phyloP scores from a whole-genome alignment of 257 asterid genomes.

The Scutellaria barbata region DNA sequence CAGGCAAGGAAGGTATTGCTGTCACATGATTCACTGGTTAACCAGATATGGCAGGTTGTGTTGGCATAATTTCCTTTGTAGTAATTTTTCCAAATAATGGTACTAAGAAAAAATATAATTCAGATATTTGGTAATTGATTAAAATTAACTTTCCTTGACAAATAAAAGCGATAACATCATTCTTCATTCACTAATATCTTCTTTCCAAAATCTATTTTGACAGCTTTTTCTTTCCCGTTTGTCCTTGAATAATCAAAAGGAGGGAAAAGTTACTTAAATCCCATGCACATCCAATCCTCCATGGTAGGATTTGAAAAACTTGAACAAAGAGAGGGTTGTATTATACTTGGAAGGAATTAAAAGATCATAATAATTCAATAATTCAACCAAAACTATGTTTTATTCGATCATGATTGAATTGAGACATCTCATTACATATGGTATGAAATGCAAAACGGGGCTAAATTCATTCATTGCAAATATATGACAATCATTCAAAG shows the following conservation, averaged over 20 bases:
- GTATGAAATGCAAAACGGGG: too few relatives aligned
- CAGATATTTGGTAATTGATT: slow-evolving; percentile 1
- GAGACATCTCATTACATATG: too few relatives aligned
- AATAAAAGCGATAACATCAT: neutral
- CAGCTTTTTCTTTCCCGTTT: neutral
- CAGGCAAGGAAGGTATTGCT: neutral
- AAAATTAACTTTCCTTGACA: neutral
- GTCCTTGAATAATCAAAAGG: neutral
- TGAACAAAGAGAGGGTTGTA: too few relatives aligned
- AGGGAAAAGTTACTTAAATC: neutral
- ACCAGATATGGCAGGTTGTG: neutral
- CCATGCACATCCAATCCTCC: neutral
- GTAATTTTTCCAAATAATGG: neutral
- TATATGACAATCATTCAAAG: too few relatives aligned
- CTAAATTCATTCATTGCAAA: too few relatives aligned
- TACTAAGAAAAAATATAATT: neutral
- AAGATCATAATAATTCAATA: too few relatives aligned
- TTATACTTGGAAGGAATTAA: too few relatives aligned
- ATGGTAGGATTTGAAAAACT: neutral
- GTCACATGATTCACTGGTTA: neutral
- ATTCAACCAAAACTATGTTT: too few relatives aligned
- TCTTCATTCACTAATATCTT: too few relatives aligned
- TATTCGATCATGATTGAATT: too few relatives aligned
- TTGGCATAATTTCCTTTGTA: neutral
- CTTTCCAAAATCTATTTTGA: neutral